Percentiles rank a stretch among this genome's conserved stretches.
Evolutionary conservation across 108 stramenopile genomes (phyloP).

Genomic region (Ochromonas danica): DNA sequence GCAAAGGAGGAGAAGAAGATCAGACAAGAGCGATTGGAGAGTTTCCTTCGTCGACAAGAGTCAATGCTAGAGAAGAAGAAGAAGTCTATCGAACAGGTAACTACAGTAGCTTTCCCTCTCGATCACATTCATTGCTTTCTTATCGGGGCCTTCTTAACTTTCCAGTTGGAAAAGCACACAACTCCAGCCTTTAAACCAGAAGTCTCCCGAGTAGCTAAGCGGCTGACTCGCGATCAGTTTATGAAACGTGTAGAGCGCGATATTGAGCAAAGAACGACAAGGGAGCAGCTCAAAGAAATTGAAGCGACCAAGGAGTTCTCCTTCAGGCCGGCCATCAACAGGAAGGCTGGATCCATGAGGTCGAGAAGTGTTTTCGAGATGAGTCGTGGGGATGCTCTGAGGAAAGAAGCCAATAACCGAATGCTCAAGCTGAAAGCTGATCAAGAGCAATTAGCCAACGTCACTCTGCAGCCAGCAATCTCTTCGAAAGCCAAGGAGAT

Average conservation of each 20-base stretch:
- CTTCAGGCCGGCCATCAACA: conserved; percentile 53
- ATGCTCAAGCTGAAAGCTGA: conserved; percentile 46
- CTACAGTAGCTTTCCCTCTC: background rate
- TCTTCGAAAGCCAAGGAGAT: conserved; percentile 14
- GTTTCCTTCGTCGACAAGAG: too few species aligned
- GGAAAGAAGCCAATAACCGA: conserved; percentile 52
- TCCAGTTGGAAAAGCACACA: background rate
- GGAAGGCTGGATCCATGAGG: conserved; percentile 26
- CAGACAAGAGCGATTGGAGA: too few species aligned
- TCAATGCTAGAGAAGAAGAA: conserved; percentile 42
- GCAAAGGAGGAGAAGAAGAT: too few species aligned
- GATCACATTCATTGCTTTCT: background rate
- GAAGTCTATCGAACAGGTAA: conserved; percentile 31
- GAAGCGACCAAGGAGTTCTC: conserved; percentile 53
- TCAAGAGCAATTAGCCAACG: conserved; percentile 50
- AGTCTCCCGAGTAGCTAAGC: background rate
- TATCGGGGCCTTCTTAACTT: background rate
- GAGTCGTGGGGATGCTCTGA: conserved; percentile 55
- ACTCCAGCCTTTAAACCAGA: conserved; percentile 10
- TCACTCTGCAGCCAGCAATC: conserved; percentile 51
- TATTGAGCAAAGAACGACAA: background rate
- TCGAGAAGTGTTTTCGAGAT: conserved; percentile 50
- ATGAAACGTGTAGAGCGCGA: conserved; percentile 7
- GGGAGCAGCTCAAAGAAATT: background rate
- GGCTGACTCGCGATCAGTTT: background rate